Conservation (phyloP, 768 basidiomycete species). For the Tubosaeta sp. region DNA sequence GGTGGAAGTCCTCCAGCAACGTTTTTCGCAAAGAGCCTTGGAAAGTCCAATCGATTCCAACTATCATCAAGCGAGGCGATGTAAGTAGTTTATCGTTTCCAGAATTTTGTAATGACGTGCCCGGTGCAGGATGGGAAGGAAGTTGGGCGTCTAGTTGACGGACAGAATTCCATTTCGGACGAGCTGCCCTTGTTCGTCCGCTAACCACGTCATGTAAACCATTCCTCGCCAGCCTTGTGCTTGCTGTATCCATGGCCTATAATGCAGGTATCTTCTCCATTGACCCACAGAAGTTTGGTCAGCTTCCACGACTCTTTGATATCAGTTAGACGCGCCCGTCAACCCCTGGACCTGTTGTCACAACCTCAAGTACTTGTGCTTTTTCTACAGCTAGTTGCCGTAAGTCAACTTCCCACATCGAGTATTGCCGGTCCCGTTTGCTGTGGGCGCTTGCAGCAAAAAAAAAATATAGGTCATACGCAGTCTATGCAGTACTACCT, state of each 20-base stretch:
- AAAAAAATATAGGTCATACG: background rate
- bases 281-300: background rate
- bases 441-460: background rate
- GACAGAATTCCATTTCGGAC: constrained; percentile 20
- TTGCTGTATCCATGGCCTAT: background rate
- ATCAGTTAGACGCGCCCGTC: background rate
- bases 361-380: background rate
- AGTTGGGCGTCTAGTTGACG: constrained; percentile 27
- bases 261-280: background rate
- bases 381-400: background rate
- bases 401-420: background rate
- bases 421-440: background rate
- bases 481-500: background rate
- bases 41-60: constrained; percentile 57
- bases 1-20: constrained; percentile 64
- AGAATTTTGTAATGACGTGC: background rate
- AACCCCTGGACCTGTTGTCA: background rate
- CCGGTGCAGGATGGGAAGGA: constrained; percentile 23
- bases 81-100: constrained; percentile 36
- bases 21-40: constrained; percentile 60
- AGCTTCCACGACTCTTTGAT: background rate
- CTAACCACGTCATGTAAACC: constrained; percentile 1
- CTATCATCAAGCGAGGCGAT: constrained; percentile 56
- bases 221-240: constrained; percentile 7
- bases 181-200: constrained; percentile 20